These are phyloP conservation scores for Excoecaria cochinchinensis DNA, from an alignment of 345 rosid species.

Conservation along the genomic window DNA sequence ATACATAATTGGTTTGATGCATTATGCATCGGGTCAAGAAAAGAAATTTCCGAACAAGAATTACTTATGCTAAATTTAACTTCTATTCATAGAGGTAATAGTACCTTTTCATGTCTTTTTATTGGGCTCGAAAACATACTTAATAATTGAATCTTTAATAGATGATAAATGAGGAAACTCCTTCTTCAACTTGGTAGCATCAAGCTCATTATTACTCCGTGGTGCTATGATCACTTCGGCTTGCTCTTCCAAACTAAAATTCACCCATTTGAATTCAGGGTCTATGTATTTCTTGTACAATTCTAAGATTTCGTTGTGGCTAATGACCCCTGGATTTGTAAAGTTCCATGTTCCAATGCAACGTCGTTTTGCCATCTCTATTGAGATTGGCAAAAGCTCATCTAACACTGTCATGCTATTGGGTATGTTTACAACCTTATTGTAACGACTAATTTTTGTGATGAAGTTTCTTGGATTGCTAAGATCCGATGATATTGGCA, in stretches of 20 bases:
- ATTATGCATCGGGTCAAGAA: too few relatives aligned
- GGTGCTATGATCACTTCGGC: not conserved
- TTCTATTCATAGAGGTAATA: too few relatives aligned
- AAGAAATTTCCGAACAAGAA: too few relatives aligned
- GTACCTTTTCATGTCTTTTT: not conserved
- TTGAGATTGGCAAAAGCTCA: constrained; percentile 1
- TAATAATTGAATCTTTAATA: not conserved
- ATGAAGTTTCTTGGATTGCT: constrained; percentile 5
- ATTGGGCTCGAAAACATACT: constrained; percentile 5
- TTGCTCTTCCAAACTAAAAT: constrained; percentile 1
- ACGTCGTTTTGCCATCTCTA: not conserved
- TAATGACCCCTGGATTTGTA: not conserved
- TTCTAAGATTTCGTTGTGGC: not conserved
- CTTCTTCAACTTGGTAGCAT: not conserved
- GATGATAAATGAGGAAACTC: not conserved
- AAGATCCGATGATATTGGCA: not conserved
- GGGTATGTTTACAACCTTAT: not conserved
- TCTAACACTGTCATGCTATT: constrained; percentile 7
- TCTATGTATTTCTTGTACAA: not conserved
- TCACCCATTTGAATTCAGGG: not conserved
- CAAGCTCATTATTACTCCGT: constrained; percentile 6
- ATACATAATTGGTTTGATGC: too few relatives aligned
- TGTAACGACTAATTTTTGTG: not conserved
- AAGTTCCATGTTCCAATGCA: constrained; percentile 1
- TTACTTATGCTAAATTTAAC: too few relatives aligned